Evolutionary conservation across 163 green algal genomes (phyloP), one percentile per base, ranked within the genome.

Genomic region (Scenedesmus sp.): DNA sequence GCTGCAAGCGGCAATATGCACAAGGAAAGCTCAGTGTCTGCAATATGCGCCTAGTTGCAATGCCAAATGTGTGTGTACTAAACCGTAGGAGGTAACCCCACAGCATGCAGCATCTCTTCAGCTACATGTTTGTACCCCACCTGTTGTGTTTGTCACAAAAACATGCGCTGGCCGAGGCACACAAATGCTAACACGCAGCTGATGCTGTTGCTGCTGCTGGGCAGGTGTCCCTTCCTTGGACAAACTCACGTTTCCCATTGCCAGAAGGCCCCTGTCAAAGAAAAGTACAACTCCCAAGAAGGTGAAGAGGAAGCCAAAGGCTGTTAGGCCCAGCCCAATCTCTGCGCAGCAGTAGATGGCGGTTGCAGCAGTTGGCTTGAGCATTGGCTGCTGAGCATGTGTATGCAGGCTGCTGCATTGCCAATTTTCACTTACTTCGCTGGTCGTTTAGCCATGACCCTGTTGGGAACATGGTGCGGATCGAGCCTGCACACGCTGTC

Each of bases 281-380:
- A 99, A 98, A 84, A 99, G 96, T 1, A 99, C 74, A 59, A 99
- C 96, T 9, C 98, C 98, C 6, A 99, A 94, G 34, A 99, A 94
- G 3, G 96, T 97, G 94, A 99, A 99, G 0, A 99, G 90, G 26
- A 99, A 94, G 26, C 98, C 98, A 93, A 99, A 98, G 18, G 93
- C 97, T 4, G 98, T 99, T 6, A 99, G 94, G 55, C 97, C 98
- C 73, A 99, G 96, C 15, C 98, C 98, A 77, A 99, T 99, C 92
- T 99, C 98, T 99, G 97, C 94, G 92, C 26, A 67, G 66, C 81
- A 56, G 89, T 20, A n/a, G 34, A 34, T 57, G 57, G 26, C 82
- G 26, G 59, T 88, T 88, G 87, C n/a, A 23, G 70, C 70, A 82
- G 79, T 88, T 88, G 81, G 52, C 15, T 79, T 77, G 84, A 13